A percentile compares a stretch with the other conserved stretches of the same genome.
Evolutionary conservation across 2,329 filamentous ascomycete genomes (phyloP).

Genomic region (Aspergillus sp.): DNA sequence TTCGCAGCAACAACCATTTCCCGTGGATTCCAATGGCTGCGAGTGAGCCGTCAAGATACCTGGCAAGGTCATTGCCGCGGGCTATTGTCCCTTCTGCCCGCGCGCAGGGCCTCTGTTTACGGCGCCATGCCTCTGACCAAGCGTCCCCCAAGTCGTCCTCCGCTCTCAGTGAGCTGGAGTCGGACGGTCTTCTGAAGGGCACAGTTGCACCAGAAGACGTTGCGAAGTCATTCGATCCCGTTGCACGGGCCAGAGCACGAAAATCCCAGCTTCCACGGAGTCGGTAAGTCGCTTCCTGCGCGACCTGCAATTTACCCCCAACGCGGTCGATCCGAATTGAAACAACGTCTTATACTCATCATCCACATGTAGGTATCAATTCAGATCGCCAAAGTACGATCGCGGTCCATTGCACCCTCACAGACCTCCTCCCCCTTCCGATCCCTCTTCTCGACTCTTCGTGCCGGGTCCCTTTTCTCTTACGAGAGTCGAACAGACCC

Average conservation of each 20-base stretch:
- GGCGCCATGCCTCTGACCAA: slow-evolving; percentile 50
- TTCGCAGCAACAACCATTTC: slow-evolving; percentile 21
- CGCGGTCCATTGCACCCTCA: slow-evolving; percentile 91
- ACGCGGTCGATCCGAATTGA: background rate
- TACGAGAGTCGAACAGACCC: slow-evolving; percentile 86
- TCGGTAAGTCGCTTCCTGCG: slow-evolving; percentile 45
- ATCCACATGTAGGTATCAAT: slow-evolving; percentile 72
- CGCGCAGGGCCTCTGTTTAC: slow-evolving; percentile 31
- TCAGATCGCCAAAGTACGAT: slow-evolving; percentile 89
- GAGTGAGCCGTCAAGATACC: slow-evolving; percentile 39
- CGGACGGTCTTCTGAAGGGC: slow-evolving; percentile 45
- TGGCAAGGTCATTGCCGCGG: slow-evolving; percentile 39
- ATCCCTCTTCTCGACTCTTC: slow-evolving; percentile 85
- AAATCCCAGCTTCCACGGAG: slow-evolving; percentile 49
- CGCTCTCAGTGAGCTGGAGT: slow-evolving; percentile 47
- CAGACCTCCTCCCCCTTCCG: slow-evolving; percentile 81
- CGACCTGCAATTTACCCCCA: background rate
- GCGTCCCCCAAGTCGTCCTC: slow-evolving; percentile 32
- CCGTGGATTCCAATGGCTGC: slow-evolving; percentile 36
- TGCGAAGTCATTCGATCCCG: slow-evolving; percentile 51
- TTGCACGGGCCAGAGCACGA: slow-evolving; percentile 47
- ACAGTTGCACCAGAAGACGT: slow-evolving; percentile 40
- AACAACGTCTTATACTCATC: slow-evolving; percentile 6
- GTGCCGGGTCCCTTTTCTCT: slow-evolving; percentile 86
- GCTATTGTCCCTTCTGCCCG: slow-evolving; percentile 32